Base-by-base conservation (phyloP, 768 basidiomycete genomes). In the Panaeolus papilionaceus region DNA sequence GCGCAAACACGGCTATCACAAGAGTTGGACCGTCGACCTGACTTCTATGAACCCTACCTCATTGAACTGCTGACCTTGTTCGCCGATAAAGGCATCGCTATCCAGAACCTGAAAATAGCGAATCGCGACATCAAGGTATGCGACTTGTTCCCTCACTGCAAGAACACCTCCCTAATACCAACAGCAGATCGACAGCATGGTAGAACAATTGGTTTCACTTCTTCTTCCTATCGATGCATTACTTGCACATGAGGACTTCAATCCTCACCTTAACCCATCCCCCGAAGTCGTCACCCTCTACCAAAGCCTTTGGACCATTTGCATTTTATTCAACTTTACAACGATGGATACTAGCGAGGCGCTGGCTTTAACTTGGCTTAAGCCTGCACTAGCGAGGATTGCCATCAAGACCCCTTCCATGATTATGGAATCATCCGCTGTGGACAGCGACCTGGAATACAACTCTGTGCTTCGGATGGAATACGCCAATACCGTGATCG, bases 221-320 rank as follows among this genome's bases (percentile, higher is more conserved):
- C 82, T 98, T 40, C 88, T 98, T 26, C 94, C 96, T 1, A 94
- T 99, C 66, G 95, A 97, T 74, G 91, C 94, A 0, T 85, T 98
- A 26, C 84, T 99, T 26, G 80, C 84, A 39, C 93, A 95, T 72
- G 71, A 78, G 14, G 88, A 90, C 67, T 93, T 92, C 76, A 83
- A 85, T 54, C 88, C 92, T 1, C 85, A 89, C 39, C 64, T 82
- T 18, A 78, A 84, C 33, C 78, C 89, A 20, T 83, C 89, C 0
- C 74, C 88, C 4, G 88, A 88, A 26, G 75, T 94, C 12, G 88
- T 92, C 11, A 82, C 88, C 4, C 81, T 95, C 23, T 99, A 98
- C 85, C 88, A 96, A 51, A 95, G 94, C 73, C 84, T 96, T 79
- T 99, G 97, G 97, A 95, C 96, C 78, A 79, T 98, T 20, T 95